Evolutionary conservation across 176 grass and related monocot species (phyloP), one percentile per base, ranked within the genome.

Genomic region (Paspalum vaginatum): DNA sequence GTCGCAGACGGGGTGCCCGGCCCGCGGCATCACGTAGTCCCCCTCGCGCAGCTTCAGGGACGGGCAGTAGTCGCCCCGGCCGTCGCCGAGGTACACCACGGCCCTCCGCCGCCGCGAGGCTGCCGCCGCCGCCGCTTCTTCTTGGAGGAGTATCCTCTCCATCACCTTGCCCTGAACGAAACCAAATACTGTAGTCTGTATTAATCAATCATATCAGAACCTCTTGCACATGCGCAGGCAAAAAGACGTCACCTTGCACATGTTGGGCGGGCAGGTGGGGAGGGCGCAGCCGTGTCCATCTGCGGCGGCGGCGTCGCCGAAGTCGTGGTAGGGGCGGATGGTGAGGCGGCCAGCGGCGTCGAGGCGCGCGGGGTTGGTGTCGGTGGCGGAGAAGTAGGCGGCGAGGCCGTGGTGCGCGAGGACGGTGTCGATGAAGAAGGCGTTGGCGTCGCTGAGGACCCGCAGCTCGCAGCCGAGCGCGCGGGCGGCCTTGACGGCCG

Each of bases 401-500:
- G 85, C 62, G 40, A 97, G 90, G 16, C 87, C 94, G 77, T 94
- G 89, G 85, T 97, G 89, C 24, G 85, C 82, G 14, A 97, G 89
- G 70, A 97, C 76, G 2, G 91, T 53, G 61, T 67, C 83, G 44
- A 97, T 78, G 84, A 94, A 97, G 79, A 90, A 94, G 41, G 72
- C 76, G 83, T 97, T 97, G 83, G 94, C 94, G 85, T 97, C 94
- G 68, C 94, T 97, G 40, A 97, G 76, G 79, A 97, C 52, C 20
- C 85, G 45, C 24, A 97, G 85, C 63, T 94, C 94, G 77, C 94
- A 97, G 26, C 95, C 95, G 44, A 89, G 85, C 8, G 86, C 80
- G 80, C 69, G 25, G 18, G 92, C 90, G 1, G 89, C 22, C 62
- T 84, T 83, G 76, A 94, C 85, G 65, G 92, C 95, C 1, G 83